These are phyloP conservation scores for Fonsecaea erecta DNA, from an alignment of 2,329 filamentous ascomycete species.

Conservation along the genomic window DNA sequence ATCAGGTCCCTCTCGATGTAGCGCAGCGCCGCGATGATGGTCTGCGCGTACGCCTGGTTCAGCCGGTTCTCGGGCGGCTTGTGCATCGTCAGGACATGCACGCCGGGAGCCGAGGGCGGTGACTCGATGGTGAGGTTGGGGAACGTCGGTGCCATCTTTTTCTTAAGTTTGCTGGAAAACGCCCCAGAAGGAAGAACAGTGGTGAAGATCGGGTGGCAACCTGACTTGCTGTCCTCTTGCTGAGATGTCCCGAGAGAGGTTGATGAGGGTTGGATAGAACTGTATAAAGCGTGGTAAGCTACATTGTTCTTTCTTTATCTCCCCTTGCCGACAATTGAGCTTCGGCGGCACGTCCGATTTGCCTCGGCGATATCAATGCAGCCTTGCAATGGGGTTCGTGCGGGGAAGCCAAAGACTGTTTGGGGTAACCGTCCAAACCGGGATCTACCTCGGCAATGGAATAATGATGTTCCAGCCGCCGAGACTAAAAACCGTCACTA, in stretches of 20 bases:
- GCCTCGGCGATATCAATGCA: slow-evolving; percentile 1
- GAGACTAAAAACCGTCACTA: not conserved
- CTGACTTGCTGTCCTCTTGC: too few relatives aligned
- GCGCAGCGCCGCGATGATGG: slow-evolving; percentile 57
- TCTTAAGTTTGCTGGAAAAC: not conserved
- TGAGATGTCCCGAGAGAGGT: not conserved
- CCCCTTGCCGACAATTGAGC: not conserved
- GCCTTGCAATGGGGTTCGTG: slow-evolving; percentile 4
- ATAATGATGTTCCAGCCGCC: not conserved
- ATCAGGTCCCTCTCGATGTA: slow-evolving; percentile 52
- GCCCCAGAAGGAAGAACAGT: too few relatives aligned
- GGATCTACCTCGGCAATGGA: not conserved
- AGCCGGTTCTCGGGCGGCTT: slow-evolving; percentile 61
- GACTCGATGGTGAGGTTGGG: slow-evolving; percentile 34
- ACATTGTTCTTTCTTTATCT: not conserved
- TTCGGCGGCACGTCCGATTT: not conserved
- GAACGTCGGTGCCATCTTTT: slow-evolving; percentile 29
- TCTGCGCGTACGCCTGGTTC: slow-evolving; percentile 56
- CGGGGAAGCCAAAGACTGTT: slow-evolving; percentile 1
- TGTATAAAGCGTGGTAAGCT: not conserved
- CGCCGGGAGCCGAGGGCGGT: slow-evolving; percentile 39
- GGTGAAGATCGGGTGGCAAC: too few relatives aligned
- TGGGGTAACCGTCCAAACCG: not conserved
- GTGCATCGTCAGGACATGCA: slow-evolving; percentile 60
- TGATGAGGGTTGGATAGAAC: too few relatives aligned